Percentiles rank a stretch among this genome's conserved stretches.
Evolutionary conservation across 2,329 filamentous ascomycete species (phyloP).

Genomic region (Cadophora malorum): DNA sequence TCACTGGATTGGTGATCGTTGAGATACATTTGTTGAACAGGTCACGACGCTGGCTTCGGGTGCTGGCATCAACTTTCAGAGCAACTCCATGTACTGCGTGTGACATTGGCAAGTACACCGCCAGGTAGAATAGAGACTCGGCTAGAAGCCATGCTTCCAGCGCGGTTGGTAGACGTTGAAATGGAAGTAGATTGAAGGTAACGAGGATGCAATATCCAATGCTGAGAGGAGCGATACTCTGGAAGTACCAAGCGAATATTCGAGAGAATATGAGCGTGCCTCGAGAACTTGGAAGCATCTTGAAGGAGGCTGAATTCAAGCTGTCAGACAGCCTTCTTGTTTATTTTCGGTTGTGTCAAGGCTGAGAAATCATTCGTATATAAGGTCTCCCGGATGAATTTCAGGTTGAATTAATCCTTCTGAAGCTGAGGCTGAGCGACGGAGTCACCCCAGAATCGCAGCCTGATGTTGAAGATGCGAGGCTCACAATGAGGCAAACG

Average conservation of each 20-base stretch:
- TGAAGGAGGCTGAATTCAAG: not conserved
- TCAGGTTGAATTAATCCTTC: not conserved
- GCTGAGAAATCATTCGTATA: not conserved
- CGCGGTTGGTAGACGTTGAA: not conserved
- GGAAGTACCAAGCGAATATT: constrained; percentile 2
- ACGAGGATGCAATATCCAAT: not conserved
- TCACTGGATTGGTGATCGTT: constrained; percentile 56
- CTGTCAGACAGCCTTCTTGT: not conserved
- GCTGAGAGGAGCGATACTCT: not conserved
- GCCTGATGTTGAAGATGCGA: not conserved
- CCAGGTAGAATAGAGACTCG: constrained; percentile 59
- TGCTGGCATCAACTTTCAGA: constrained; percentile 52
- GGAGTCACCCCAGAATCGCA: not conserved
- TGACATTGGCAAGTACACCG: constrained; percentile 53
- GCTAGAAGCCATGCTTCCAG: constrained; percentile 50
- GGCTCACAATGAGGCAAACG: not conserved
- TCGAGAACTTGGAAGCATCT: constrained; percentile 3
- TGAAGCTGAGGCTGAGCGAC: not conserved
- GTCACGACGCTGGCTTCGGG: constrained; percentile 50
- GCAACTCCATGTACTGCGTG: not conserved
- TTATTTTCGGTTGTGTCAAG: not conserved
- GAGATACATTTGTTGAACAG: constrained; percentile 57
- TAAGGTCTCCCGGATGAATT: not conserved
- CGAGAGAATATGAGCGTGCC: constrained; percentile 2
- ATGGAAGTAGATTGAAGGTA: not conserved